Conservation (phyloP, 1,284 basidiomycete genomes). For the Somion occarium region DNA sequence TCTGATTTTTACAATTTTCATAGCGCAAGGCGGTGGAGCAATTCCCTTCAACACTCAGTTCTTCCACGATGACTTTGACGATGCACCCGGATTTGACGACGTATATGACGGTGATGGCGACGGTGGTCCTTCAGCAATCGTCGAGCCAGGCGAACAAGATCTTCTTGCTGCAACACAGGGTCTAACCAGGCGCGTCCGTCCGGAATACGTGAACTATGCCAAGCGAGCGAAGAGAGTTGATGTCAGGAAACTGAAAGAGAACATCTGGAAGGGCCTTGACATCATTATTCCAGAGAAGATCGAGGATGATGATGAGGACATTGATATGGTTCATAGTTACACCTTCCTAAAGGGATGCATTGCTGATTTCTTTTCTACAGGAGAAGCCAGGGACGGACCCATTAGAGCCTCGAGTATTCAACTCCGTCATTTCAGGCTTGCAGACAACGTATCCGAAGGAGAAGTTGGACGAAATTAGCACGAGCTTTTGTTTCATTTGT, state of each 20-base stretch:
- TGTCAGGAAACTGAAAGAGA: constrained; percentile 95
- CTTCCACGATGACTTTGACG: constrained; percentile 92
- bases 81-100: constrained; percentile 75
- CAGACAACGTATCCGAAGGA: constrained; percentile 83
- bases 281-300: constrained; percentile 47
- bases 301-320: constrained; percentile 37
- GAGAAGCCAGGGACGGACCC: constrained; percentile 54
- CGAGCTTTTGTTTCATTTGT: constrained; percentile 99
- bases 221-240: constrained; percentile 97
- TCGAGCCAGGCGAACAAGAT: constrained; percentile 78
- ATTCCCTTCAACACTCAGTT: constrained; percentile 94
- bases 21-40: constrained; percentile 44
- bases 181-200: constrained; percentile 74
- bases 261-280: constrained; percentile 92
- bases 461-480: constrained; percentile 97
- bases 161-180: constrained; percentile 79
- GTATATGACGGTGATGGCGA: constrained; percentile 54
- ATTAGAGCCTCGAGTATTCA: constrained; percentile 71
- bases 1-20: not conserved
- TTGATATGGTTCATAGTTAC: constrained; percentile 48
- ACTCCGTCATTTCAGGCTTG: constrained; percentile 79
- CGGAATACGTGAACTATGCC: constrained; percentile 92
- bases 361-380: constrained; percentile 26
- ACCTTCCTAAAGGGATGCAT: not conserved
- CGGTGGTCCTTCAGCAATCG: constrained; percentile 35